These are phyloP conservation scores for Chrysanthemum makinoi DNA, from an alignment of 129 eudicot genomes.

Conservation along the genomic window DNA sequence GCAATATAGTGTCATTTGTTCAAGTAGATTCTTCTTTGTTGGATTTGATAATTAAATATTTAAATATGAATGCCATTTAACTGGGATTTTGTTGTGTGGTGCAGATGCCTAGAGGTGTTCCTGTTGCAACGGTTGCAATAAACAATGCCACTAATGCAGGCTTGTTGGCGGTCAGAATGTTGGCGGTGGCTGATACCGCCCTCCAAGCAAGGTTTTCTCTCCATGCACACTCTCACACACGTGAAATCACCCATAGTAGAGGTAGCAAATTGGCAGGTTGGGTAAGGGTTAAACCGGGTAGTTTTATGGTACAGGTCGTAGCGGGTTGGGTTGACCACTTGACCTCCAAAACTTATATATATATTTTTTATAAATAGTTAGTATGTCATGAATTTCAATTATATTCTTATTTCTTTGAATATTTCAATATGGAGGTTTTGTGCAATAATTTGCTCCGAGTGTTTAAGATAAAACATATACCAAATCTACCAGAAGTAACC, in stretches of 20 bases:
- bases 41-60: no score
- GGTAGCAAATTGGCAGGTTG: not conserved
- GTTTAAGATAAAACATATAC: not conserved
- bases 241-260: not conserved
- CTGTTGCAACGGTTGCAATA: constrained; percentile 95
- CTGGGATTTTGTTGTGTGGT: constrained; percentile 9
- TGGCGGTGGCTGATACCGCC: constrained; percentile 61
- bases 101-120: constrained; percentile 99
- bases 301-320: not conserved
- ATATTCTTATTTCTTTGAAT: not conserved
- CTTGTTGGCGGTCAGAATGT: constrained; percentile 74
- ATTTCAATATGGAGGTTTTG: not conserved
- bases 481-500: not conserved
- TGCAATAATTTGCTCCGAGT: not conserved
- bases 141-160: constrained; percentile 98
- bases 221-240: not conserved
- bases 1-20: no score
- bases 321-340: not conserved
- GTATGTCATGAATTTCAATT: not conserved
- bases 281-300: not conserved
- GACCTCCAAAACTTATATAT: not conserved
- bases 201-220: constrained; percentile 65
- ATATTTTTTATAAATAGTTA: not conserved
- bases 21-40: no score
- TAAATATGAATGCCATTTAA: no score